Evolutionary conservation across 2,329 filamentous ascomycete species (phyloP), one percentile per base, ranked within the genome.

Genomic region (Cercospora canescens): DNA sequence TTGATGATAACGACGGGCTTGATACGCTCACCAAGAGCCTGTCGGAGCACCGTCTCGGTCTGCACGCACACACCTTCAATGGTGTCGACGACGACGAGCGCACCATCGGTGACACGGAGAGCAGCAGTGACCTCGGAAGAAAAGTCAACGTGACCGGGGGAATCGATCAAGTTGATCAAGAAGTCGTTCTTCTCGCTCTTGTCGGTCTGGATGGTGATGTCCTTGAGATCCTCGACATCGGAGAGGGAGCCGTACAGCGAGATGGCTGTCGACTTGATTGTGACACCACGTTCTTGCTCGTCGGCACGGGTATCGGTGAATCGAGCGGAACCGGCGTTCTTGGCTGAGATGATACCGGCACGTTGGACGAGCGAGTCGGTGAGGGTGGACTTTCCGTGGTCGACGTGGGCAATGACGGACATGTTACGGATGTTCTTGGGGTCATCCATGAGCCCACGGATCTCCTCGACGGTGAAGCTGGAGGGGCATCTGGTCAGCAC

Each of bases 81-180:
- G 84, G 94, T 97, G 87, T 99, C 95, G 86, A 99, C 95, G 85
- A 99, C 95, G 80, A 99, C 95, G 75, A 99, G 92, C 78, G 95
- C 95, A 92, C 95, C 95, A 80, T 99, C 95, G 77, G 95, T 99
- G 85, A 99, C 95, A 93, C 95, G 95, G 80, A 99, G 94, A 81
- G 95, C 95, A 81, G 95, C 95, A 80, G 95, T 99, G 81, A 99
- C 95, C 83, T 99, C 95, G 74, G 95, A 99, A 48, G 95, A 99
- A 91, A 99, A 99, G 86, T 99, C 95, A 86, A 99, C 95, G 94
- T 99, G 95, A 89, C 95, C 95, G 71, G 95, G 95, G 68, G 95
- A 99, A 85, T 99, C 95, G 83, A 99, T 99, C 85, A 99, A 88
- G 91, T 99, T 99, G 90, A 99, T 96, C 87, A 99, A 88, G 91